Evolutionary conservation across 2,329 filamentous ascomycete genomes (phyloP).

Genomic region (Magnaporthiopsis poae): DNA sequence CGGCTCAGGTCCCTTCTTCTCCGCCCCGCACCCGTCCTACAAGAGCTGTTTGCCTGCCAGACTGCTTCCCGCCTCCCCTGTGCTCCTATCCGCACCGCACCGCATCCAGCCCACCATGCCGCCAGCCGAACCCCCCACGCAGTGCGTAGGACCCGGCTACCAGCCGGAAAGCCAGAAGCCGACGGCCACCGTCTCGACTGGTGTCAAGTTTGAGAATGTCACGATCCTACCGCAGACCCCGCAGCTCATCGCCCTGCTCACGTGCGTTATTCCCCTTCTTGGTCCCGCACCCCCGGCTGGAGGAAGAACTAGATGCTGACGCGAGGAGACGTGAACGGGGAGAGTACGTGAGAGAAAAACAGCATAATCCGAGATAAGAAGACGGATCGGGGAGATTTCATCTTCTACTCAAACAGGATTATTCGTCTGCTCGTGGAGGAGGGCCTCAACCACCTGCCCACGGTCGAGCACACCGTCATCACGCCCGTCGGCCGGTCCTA

Average conservation of each 20-base stretch:
- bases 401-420: conserved; percentile 98
- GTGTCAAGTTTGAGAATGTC: conserved; percentile 71
- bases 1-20: neutral
- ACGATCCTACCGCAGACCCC: conserved; percentile 85
- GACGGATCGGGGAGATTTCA: conserved; percentile 89
- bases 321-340: neutral
- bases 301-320: neutral
- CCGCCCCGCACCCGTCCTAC: conserved; percentile 3
- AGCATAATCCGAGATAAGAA: conserved; percentile 92
- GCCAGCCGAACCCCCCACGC: conserved; percentile 26
- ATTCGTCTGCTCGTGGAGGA: conserved; percentile 94
- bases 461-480: conserved; percentile 77
- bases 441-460: conserved; percentile 89
- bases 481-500: conserved; percentile 85
- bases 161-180: conserved; percentile 68
- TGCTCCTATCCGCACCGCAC: neutral
- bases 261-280: conserved; percentile 53
- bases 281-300: neutral
- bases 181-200: conserved; percentile 77
- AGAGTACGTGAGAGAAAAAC: conserved; percentile 7
- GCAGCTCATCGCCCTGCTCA: conserved; percentile 91
- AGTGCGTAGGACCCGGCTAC: conserved; percentile 74
- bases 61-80: neutral
- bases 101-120: conserved; percentile 3
- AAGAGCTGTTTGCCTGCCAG: neutral